Evolutionary conservation across 495 filamentous ascomycete genomes (phyloP).

Genomic region (Aspergillus ostianus): DNA sequence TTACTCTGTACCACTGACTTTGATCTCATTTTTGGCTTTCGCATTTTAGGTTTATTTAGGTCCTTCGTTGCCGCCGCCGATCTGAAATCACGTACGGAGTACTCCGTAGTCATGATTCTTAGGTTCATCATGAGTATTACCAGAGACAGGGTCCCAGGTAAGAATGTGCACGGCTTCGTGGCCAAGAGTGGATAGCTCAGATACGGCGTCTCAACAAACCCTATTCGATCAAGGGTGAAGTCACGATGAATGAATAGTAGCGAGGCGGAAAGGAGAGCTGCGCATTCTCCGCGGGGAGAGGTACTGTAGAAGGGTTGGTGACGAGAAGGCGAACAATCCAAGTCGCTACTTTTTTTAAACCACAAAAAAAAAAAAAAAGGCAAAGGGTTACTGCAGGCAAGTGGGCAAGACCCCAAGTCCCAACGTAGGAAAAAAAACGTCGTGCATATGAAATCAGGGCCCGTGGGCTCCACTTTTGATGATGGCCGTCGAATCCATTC

Average conservation of each 20-base stretch:
- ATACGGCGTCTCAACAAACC: conserved; percentile 12
- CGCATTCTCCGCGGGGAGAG: not conserved
- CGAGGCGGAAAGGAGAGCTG: not conserved
- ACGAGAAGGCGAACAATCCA: not conserved
- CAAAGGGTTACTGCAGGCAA: conserved; percentile 1
- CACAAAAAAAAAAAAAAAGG: conserved; percentile 10
- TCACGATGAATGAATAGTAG: not conserved
- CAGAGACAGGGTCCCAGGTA: not conserved
- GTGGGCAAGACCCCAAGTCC: not conserved
- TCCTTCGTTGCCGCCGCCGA: not conserved
- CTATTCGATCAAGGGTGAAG: conserved; percentile 14
- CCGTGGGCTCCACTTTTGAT: conserved; percentile 17
- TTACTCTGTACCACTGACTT: not conserved
- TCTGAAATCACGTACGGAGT: not conserved
- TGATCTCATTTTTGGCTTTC: not conserved
- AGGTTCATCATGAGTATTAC: not conserved
- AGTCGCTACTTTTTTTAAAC: too few species aligned
- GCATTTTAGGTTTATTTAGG: not conserved
- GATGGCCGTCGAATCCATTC: conserved; percentile 15
- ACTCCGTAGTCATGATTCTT: not conserved
- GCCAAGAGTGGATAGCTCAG: conserved; percentile 1
- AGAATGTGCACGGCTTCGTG: not conserved
- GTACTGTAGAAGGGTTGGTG: not conserved
- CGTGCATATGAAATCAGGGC: conserved; percentile 20
- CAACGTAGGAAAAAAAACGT: conserved; percentile 13